Evolutionary conservation across 1,284 basidiomycete species (phyloP).

Genomic region (Tranzscheliella williamsii): DNA sequence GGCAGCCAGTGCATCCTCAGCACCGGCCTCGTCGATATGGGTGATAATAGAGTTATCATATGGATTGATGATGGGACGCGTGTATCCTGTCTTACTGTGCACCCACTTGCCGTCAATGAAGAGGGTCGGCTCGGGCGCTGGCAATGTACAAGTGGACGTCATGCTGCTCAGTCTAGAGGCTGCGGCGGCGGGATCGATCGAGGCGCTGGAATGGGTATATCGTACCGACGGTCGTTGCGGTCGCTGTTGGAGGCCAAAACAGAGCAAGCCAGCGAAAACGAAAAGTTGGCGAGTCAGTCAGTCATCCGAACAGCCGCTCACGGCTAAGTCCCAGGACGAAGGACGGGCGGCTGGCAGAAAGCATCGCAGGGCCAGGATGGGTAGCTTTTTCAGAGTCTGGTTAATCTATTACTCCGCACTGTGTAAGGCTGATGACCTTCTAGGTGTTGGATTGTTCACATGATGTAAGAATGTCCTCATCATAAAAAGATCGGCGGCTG

Average conservation of each 20-base stretch:
- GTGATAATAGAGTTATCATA: slow-evolving; percentile 46
- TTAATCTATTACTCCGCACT: slow-evolving; percentile 45
- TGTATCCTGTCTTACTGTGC: slow-evolving; percentile 41
- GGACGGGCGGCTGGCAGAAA: too few relatives aligned
- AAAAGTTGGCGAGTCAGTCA: too few relatives aligned
- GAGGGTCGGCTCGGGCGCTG: slow-evolving; percentile 51
- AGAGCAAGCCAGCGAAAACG: neutral
- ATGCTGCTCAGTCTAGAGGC: slow-evolving; percentile 40
- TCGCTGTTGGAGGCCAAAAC: slow-evolving; percentile 2
- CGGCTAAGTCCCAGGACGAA: too few relatives aligned
- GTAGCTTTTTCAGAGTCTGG: slow-evolving; percentile 34
- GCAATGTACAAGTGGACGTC: slow-evolving; percentile 31
- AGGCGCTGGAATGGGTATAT: neutral
- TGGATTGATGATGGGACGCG: slow-evolving; percentile 55
- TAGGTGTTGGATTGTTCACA: slow-evolving; percentile 53
- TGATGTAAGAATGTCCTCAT: slow-evolving; percentile 43
- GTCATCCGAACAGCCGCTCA: too few relatives aligned
- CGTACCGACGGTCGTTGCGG: too few relatives aligned
- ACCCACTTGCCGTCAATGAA: slow-evolving; percentile 58
- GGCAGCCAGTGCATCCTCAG: slow-evolving; percentile 50
- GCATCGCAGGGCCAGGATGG: too few relatives aligned
- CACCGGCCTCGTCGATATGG: slow-evolving; percentile 52
- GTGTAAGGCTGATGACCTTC: slow-evolving; percentile 32
- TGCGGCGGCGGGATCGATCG: slow-evolving; percentile 19
- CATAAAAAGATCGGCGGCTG: too few relatives aligned